Base-by-base conservation (phyloP, 2,329 filamentous ascomycete species). In the Epichloe hybrida region DNA sequence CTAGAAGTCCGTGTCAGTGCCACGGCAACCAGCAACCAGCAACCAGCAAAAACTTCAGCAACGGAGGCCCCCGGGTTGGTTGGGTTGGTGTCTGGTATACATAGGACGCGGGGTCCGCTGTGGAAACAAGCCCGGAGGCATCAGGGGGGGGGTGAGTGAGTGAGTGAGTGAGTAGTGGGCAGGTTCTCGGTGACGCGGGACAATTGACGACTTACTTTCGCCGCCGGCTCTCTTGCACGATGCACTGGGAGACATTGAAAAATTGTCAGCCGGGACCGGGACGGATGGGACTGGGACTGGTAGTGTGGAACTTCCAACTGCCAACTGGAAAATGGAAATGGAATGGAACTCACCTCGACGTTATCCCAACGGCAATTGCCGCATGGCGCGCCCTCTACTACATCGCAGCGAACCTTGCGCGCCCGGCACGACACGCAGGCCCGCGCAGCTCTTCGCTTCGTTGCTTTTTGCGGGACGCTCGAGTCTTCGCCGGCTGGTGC, bases 371-470 rank as follows among this genome's bases (percentile, higher is more conserved):
- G 76, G 69, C 88, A 94, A 67, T 95, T 95, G 51, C 86, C 89
- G 66, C 88, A 95, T 1, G 88, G 88, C 42, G 84, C 84, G 46
- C 85, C 84, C 66, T 95, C 88, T 53, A 93, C 88, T 51, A 95
- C 89, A 71, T 96, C 90, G 72, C 90, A 96, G 52, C 90, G 81
- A 41, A 96, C 90, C 66, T 96, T 96, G 63, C 90, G 82, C 52
- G 86, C 83, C 60, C 90, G 80, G 69, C 90, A 95, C 59, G 85
- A 88, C 55, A 88, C 87, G 66, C 90, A 96, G 17, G 90, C 90
- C 59, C 91, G 86, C 9, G 89, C 88, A n/a, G 90, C 89, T 62
- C 90, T 80, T 61, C 89, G 79, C 70, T 95, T 96, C 49, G 70
- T 78, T 55, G 74, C 61, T 62, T 80, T 81, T 53, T 68, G 63